Evolutionary conservation across 2,329 filamentous ascomycete genomes (phyloP), one percentile per base, ranked within the genome.

Genomic region (Claviceps sp.): DNA sequence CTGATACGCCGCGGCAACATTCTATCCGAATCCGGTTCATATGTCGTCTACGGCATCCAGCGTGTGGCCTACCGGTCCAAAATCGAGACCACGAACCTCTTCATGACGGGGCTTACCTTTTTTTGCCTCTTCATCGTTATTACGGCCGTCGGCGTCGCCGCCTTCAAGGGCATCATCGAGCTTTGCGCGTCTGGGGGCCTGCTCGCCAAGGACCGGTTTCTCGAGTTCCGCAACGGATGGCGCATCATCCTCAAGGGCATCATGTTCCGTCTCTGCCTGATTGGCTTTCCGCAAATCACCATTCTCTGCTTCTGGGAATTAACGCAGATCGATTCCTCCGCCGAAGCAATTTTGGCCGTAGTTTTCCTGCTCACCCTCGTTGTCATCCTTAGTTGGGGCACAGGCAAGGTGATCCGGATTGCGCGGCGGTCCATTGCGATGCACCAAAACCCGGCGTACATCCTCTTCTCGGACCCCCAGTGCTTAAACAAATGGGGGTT

Each of bases 401-500:
- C 88, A 0, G 84, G 80, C 70, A 95, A 95, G 73, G 88, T 96
- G 58, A 86, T 95, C 60, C 79, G 81, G 50, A 85, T 96, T 55
- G 90, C 89, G 26, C 87, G 87, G 63, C 85, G 87, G 59, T 95
- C 89, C 2, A 53, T 55, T 16, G 40, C 45, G 5, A 55, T 55
- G 51, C 53, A 55, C 37, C 85, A 90, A 71, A 96, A 95, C 72
- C 89, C 90, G 24, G 90, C 89, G 22, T 95, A 95, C 69, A 95
- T 95, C 60, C 82, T 96, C 56, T 96, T 94, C 72, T 95, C 90
- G 3, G 89, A 96, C 62, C 88, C 89, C 18, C 79, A 87, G 55
- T 84, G 86, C 51, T 78, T 96, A 57, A 95, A 96, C 78, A 94
- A 95, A 71, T 96, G 89, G 90, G 90, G 90, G 30, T 96, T 96